Evolutionary conservation across 345 rosid species (phyloP).

Genomic region (Hibiscus trionum): DNA sequence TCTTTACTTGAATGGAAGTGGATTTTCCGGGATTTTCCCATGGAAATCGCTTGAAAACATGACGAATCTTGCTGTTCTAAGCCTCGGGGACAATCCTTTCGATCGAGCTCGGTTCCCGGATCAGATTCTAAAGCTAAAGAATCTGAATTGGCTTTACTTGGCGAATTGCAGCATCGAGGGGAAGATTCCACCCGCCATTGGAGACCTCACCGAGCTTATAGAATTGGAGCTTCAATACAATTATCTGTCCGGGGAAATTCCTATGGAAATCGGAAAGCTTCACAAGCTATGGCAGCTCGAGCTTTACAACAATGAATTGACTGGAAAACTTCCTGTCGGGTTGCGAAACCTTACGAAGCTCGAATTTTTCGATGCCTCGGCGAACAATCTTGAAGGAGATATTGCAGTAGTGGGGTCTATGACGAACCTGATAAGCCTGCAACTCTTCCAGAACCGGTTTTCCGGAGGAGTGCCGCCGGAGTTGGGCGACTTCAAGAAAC

Average conservation of each 20-base stretch:
- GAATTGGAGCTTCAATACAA: conserved; percentile 54
- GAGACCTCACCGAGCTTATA: conserved; percentile 44
- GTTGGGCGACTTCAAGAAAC: conserved; percentile 55
- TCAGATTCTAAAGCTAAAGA: conserved; percentile 37
- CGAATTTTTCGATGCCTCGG: conserved; percentile 52
- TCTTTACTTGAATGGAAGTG: conserved; percentile 52
- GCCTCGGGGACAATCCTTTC: conserved; percentile 64
- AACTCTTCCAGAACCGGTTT: conserved; percentile 46
- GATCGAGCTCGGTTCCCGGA: conserved; percentile 38
- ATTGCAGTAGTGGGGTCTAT: conserved; percentile 51
- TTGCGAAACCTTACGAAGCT: conserved; percentile 59
- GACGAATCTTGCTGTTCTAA: conserved; percentile 40
- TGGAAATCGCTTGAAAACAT: conserved; percentile 59
- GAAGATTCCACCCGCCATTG: conserved; percentile 50
- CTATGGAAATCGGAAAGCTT: conserved; percentile 50
- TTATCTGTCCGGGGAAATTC: conserved; percentile 47
- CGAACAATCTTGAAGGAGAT: conserved; percentile 47
- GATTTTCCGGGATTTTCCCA: conserved; percentile 58
- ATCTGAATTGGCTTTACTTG: conserved; percentile 54
- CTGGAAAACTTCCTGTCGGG: conserved; percentile 64
- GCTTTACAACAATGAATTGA: conserved; percentile 47
- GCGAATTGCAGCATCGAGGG: conserved; percentile 60
- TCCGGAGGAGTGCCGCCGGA: conserved; percentile 73
- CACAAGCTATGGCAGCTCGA: conserved; percentile 61
- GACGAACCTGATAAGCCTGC: conserved; percentile 54